A percentile compares a stretch with the other conserved stretches of the same genome.
Evolutionary conservation across 441 rosid genomes (phyloP).

Genomic region (Iberis amara): DNA sequence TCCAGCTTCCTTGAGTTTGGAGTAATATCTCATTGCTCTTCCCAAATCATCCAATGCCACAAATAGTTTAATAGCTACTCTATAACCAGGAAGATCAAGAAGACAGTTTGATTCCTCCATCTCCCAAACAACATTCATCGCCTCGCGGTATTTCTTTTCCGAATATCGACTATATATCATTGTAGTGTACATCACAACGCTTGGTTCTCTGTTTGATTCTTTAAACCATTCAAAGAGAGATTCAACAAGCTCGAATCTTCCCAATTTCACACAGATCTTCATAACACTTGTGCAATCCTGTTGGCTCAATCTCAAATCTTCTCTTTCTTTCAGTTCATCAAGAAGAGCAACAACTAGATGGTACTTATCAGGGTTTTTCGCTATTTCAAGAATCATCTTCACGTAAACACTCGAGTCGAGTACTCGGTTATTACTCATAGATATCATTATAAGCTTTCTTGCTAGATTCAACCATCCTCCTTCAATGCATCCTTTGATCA

Average conservation of each 20-base stretch:
- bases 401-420: slow-evolving; percentile 56
- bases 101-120: slow-evolving; percentile 74
- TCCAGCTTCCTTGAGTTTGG: slow-evolving; percentile 79
- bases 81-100: slow-evolving; percentile 82
- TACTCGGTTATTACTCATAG: slow-evolving; percentile 46
- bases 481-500: slow-evolving; percentile 62
- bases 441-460: slow-evolving; percentile 52
- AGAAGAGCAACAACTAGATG: slow-evolving; percentile 45
- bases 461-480: slow-evolving; percentile 71
- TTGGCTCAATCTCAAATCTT: slow-evolving; percentile 56
- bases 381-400: slow-evolving; percentile 65
- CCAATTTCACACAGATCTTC: slow-evolving; percentile 64
- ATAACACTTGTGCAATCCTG: slow-evolving; percentile 73
- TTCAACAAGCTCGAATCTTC: slow-evolving; percentile 55
- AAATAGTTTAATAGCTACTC: slow-evolving; percentile 67
- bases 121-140: slow-evolving; percentile 78
- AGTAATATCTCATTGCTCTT: slow-evolving; percentile 70
- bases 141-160: slow-evolving; percentile 60
- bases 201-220: slow-evolving; percentile 51
- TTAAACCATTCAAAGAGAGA: slow-evolving; percentile 62
- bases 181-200: slow-evolving; percentile 80
- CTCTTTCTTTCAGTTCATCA: slow-evolving; percentile 64
- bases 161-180: slow-evolving; percentile 64
- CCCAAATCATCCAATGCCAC: slow-evolving; percentile 69
- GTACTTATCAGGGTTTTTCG: slow-evolving; percentile 66